Percentiles rank a stretch among this genome's conserved stretches.
Conservation (phyloP, 495 filamentous ascomycete genomes). For the Pyrenopolyporus hunteri region DNA sequence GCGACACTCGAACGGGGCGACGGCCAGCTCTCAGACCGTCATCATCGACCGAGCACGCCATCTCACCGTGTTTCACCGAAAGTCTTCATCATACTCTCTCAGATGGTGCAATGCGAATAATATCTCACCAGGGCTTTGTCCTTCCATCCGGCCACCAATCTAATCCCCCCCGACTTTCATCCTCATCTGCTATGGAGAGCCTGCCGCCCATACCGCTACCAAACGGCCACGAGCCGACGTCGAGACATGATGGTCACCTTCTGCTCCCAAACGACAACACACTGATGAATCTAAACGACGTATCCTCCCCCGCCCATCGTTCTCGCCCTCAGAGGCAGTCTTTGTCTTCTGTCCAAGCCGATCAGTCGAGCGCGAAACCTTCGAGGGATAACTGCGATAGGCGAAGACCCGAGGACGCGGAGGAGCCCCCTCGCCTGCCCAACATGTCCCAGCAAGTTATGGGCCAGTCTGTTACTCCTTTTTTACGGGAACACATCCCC, state of each 20-base stretch:
- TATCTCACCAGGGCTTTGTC: constrained; percentile 27
- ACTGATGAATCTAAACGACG: constrained; percentile 9
- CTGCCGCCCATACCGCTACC: constrained; percentile 17
- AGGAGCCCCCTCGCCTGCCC: constrained; percentile 44
- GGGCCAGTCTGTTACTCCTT: constrained; percentile 71
- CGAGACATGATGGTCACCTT: constrained; percentile 25
- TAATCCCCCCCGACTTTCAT: constrained; percentile 21
- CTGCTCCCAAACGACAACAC: constrained; percentile 13
- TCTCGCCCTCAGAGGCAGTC: constrained; percentile 25
- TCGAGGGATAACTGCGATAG: constrained; percentile 50
- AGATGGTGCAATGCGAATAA: constrained; percentile 38
- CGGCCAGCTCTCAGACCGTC: constrained; percentile 16
- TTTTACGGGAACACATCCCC: constrained; percentile 85
- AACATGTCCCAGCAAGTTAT: constrained; percentile 58
- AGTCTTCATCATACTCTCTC: constrained; percentile 27
- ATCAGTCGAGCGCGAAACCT: constrained; percentile 36
- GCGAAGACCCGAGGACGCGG: constrained; percentile 47
- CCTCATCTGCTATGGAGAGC: constrained; percentile 24
- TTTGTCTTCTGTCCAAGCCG: constrained; percentile 11
- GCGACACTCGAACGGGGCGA: background rate
- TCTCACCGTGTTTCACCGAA: constrained; percentile 38
- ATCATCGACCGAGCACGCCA: constrained; percentile 13
- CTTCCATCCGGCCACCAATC: constrained; percentile 24
- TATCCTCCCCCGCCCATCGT: constrained; percentile 17
- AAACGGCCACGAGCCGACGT: constrained; percentile 25